Conservation (phyloP, 805 yeast species). For the Ogataea neopini region DNA sequence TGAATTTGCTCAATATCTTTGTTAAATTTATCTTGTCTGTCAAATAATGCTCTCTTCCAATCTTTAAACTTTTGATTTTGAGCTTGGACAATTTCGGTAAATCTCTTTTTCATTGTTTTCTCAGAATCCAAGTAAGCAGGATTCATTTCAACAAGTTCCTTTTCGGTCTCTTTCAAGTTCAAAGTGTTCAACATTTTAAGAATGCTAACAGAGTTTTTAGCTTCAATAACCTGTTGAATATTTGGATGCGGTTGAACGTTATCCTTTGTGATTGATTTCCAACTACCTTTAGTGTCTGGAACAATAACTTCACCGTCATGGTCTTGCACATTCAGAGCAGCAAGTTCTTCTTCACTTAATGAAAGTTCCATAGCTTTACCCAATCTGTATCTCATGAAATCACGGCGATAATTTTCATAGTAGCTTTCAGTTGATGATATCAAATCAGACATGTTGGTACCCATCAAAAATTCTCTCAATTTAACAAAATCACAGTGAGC, state of each 20-base stretch:
- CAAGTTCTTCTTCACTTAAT: conserved; percentile 22
- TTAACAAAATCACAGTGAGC: conserved; percentile 73
- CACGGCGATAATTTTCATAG: conserved; percentile 67
- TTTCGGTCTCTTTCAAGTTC: conserved; percentile 40
- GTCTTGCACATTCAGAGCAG: conserved; percentile 22
- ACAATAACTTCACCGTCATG: conserved; percentile 23
- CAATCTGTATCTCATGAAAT: conserved; percentile 45
- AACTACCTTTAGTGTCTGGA: conserved; percentile 29
- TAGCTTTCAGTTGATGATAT: conserved; percentile 74
- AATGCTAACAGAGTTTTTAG: conserved; percentile 34
- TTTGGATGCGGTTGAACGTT: conserved; percentile 26
- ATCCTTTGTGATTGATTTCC: conserved; percentile 25
- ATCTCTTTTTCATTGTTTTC: conserved; percentile 43
- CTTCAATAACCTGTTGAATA: conserved; percentile 32
- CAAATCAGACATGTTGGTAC: conserved; percentile 74
- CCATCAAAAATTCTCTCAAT: conserved; percentile 64
- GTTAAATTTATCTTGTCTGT: conserved; percentile 57
- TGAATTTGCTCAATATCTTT: conserved; percentile 50
- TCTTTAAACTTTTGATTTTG: conserved; percentile 62
- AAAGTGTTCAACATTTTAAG: conserved; percentile 41
- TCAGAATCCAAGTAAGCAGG: conserved; percentile 50
- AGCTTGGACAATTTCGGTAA: conserved; percentile 41
- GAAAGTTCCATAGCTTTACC: conserved; percentile 31
- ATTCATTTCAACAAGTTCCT: conserved; percentile 41
- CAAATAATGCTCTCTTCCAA: conserved; percentile 58